Conservation (phyloP, 1,139 yeast genomes). For the Chernovozyma aurita region DNA sequence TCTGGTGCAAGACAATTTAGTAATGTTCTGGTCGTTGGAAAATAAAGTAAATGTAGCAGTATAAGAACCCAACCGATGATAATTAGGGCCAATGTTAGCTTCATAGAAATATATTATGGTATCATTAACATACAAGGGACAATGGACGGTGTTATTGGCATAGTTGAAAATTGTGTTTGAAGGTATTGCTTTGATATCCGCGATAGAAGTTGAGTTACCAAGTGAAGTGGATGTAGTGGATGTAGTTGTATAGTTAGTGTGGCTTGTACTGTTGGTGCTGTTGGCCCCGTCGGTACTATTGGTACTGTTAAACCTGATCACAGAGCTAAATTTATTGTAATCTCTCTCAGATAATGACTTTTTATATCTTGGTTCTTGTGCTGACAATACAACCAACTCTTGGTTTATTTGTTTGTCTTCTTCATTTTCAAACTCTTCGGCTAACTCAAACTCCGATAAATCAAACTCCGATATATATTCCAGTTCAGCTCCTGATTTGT, state of each 20-base stretch:
- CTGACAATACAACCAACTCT: background rate
- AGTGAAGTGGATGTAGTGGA: background rate
- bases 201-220: background rate
- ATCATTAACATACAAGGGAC: constrained; percentile 43
- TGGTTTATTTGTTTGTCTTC: background rate
- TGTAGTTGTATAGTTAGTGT: background rate
- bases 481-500: background rate
- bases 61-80: constrained; percentile 40
- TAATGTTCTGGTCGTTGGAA: constrained; percentile 30
- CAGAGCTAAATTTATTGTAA: too few species aligned
- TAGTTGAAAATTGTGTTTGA: constrained; percentile 3
- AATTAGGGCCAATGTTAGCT: constrained; percentile 30
- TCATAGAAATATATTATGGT: constrained; percentile 36
- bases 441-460: too few species aligned
- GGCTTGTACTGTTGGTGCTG: background rate
- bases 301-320: background rate
- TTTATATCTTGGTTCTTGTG: too few species aligned
- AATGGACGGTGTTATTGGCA: constrained; percentile 17
- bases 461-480: background rate
- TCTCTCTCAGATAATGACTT: too few species aligned
- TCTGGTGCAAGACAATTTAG: constrained; percentile 43
- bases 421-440: background rate
- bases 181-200: background rate
- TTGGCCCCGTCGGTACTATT: background rate
- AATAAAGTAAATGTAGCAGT: constrained; percentile 34